phyloP scores from a whole-genome alignment of 73 alveolate species.

The Uronychia binucleata region DNA sequence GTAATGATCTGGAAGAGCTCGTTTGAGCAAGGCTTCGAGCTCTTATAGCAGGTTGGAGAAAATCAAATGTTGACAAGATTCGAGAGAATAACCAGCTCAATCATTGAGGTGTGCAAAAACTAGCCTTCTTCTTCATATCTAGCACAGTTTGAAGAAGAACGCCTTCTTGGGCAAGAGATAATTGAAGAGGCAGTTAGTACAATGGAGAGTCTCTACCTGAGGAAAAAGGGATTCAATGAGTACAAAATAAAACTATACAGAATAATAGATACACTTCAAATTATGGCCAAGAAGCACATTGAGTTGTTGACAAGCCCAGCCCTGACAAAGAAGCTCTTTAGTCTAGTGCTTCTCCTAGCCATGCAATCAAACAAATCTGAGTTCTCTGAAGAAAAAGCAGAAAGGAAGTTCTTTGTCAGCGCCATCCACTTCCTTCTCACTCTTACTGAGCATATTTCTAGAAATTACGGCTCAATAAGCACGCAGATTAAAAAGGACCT shows the following conservation, averaged over 20 bases:
- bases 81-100: neutral
- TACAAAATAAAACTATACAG: neutral
- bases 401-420: neutral
- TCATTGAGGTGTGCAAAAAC: neutral
- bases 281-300: neutral
- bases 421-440: neutral
- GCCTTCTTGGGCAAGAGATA: neutral
- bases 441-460: neutral
- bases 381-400: no score
- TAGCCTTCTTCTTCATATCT: neutral
- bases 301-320: neutral
- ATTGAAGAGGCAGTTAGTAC: neutral
- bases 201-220: neutral
- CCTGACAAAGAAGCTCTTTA: neutral
- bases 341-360: neutral
- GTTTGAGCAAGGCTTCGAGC: neutral
- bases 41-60: neutral
- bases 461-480: neutral
- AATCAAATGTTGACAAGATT: neutral
- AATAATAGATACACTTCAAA: neutral
- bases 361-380: no score
- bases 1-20: neutral
- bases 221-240: neutral
- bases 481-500: neutral
- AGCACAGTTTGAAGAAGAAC: neutral